Base-by-base conservation (phyloP, 352 stramenopile species). In the Pythium periplocum region DNA sequence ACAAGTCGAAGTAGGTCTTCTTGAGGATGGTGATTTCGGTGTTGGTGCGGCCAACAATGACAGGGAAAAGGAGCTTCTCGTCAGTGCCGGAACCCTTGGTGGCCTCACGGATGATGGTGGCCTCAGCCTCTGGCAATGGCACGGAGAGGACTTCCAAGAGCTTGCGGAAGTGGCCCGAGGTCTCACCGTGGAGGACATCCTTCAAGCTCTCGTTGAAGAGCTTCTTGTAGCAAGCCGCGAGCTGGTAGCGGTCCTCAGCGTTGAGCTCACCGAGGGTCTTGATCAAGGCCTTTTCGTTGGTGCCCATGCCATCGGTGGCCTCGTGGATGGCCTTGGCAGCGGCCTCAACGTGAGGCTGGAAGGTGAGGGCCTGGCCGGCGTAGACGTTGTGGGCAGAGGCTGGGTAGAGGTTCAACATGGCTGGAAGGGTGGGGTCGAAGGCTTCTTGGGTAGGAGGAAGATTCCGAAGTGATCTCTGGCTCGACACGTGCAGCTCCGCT, bases 341-440 rank as follows among this genome's bases (percentile, higher is more conserved):
- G 12, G 72, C 55, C 48, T 90, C 79, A 39, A 87, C 71, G 31
- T 77, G 63, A 0, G 66, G 55, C 1, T 64, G 56, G 60, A 78
- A 87, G 41, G 58, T 59, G 30, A 87, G 55, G 42, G 53, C 50
- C 38, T 58, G 53, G 46, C 79, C 78, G 38, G 74, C 71, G 74
- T 78, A 82, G 40, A 83, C 56, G 57, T 73, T 71, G 66, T 87
- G 73, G 48, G 75, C 76, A 3, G 77, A 75, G 45, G 75, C 73
- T 37, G 82, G 77, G 65, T 93, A 93, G 48, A 90, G 71, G 68
- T 87, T 85, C 44, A 90, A 63, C 80, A 87, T 71, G 47, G 33
- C 9, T 31, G n/a, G 45, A 46, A 35, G 45, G 10, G 41, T 26
- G 42, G 54, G 31, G 36, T 32, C 35, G 56, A 54, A 36, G 26